A percentile compares a stretch with the other conserved stretches of the same genome.
These are phyloP conservation scores for Achaetomium macrosporum DNA, from an alignment of 2,329 filamentous ascomycete genomes.

Conservation along the genomic window DNA sequence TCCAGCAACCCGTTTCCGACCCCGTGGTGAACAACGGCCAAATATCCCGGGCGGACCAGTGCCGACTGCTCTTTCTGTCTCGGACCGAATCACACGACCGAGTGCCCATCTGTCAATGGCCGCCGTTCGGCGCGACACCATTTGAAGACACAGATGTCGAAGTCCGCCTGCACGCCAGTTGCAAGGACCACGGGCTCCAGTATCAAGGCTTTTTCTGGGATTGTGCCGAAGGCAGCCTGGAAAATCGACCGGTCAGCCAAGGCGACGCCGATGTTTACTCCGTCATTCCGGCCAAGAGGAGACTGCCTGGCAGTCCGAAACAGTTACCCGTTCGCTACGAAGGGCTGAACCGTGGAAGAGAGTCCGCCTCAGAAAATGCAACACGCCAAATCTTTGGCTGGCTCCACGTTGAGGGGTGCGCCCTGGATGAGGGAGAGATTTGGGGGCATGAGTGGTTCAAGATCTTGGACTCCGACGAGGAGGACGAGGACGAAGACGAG, in stretches of 20 bases:
- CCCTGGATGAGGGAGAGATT: constrained; percentile 22
- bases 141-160: constrained; percentile 28
- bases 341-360: constrained; percentile 15
- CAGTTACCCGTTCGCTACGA: constrained; percentile 7
- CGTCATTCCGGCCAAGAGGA: neutral
- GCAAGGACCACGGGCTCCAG: constrained; percentile 19
- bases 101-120: constrained; percentile 27
- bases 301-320: neutral
- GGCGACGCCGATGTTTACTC: neutral
- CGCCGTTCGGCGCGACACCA: constrained; percentile 27
- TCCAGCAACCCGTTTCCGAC: constrained; percentile 24
- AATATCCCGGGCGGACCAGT: constrained; percentile 27
- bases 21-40: constrained; percentile 7
- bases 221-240: neutral
- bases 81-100: constrained; percentile 21
- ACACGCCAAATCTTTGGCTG: constrained; percentile 29
- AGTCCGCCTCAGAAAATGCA: constrained; percentile 26
- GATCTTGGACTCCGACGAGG: constrained; percentile 19
- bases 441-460: constrained; percentile 26
- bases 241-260: no score
- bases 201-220: constrained; percentile 16
- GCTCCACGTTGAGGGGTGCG: constrained; percentile 25
- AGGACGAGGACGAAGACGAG: constrained; percentile 22
- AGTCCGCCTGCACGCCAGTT: constrained; percentile 26
- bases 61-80: constrained; percentile 27